Conservation (phyloP, 257 asterid genomes). For the Lycium barbarum region DNA sequence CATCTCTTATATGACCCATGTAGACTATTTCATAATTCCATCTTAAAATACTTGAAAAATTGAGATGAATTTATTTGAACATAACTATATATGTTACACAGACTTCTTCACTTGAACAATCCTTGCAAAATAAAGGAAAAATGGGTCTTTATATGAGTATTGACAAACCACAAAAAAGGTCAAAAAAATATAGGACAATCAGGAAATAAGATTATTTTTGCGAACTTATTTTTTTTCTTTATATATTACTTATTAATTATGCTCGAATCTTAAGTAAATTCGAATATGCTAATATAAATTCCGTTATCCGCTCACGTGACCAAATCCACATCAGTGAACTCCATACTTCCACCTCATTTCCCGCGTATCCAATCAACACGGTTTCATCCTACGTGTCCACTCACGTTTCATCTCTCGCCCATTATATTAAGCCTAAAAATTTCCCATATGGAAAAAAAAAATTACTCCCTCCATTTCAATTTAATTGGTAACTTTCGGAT, state of each 20-base stretch:
- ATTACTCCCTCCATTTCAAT: too few relatives aligned
- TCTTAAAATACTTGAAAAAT: neutral
- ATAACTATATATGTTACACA: neutral
- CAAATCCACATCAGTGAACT: slow-evolving; percentile 40
- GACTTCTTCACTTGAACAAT: neutral
- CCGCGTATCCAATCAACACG: slow-evolving; percentile 38
- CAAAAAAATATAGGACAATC: neutral
- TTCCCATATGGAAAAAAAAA: too few relatives aligned
- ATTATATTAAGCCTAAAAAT: neutral
- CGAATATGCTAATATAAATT: neutral
- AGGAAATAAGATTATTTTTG: too few relatives aligned
- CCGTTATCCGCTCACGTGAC: slow-evolving; percentile 39
- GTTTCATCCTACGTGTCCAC: slow-evolving; percentile 40
- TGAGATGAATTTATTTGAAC: neutral
- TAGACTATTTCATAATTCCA: too few relatives aligned
- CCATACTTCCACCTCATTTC: slow-evolving; percentile 30
- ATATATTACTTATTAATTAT: neutral
- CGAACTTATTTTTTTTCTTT: neutral
- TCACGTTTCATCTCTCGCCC: slow-evolving; percentile 37
- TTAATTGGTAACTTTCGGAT: too few relatives aligned
- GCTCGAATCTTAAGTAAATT: neutral
- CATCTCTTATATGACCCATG: too few relatives aligned
- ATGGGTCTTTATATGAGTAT: too few relatives aligned
- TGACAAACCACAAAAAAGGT: neutral
- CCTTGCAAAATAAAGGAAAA: neutral